These are phyloP conservation scores for Calonectria naviculata DNA, from an alignment of 2,329 filamentous ascomycete species.

Conservation along the genomic window DNA sequence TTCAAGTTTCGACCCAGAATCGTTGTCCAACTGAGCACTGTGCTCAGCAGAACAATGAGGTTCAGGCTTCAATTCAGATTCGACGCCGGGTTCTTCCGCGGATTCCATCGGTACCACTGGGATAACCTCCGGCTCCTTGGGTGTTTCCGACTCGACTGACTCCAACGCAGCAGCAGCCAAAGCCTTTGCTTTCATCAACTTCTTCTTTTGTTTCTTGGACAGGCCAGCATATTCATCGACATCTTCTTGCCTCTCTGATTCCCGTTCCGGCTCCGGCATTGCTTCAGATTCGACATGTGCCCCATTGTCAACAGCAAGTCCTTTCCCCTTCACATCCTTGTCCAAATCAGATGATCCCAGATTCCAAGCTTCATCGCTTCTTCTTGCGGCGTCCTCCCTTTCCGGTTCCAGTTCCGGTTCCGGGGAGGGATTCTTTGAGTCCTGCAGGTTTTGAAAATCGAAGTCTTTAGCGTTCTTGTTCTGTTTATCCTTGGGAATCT, in stretches of 20 bases:
- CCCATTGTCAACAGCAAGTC: constrained; percentile 28
- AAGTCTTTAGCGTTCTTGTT: constrained; percentile 48
- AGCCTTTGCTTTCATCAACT: constrained; percentile 36
- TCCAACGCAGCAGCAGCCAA: constrained; percentile 29
- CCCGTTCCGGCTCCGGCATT: constrained; percentile 30
- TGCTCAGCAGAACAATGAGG: constrained; percentile 23
- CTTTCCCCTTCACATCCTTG: constrained; percentile 30
- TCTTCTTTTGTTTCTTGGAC: constrained; percentile 42
- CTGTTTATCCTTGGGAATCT: constrained; percentile 45
- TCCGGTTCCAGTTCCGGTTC: constrained; percentile 39
- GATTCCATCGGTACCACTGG: constrained; percentile 25
- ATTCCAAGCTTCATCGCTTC: constrained; percentile 34
- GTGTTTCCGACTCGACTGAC: constrained; percentile 27
- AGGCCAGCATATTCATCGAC: constrained; percentile 38
- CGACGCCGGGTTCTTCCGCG: constrained; percentile 32
- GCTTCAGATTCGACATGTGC: constrained; percentile 28
- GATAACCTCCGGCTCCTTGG: constrained; percentile 28
- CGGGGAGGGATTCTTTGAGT: constrained; percentile 38
- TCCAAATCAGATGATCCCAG: constrained; percentile 30
- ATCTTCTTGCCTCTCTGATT: constrained; percentile 32
- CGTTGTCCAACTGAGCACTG: constrained; percentile 21
- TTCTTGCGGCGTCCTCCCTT: constrained; percentile 39
- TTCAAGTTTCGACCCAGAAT: constrained; percentile 31
- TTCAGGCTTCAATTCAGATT: constrained; percentile 29
- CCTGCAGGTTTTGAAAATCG: constrained; percentile 43